Base-by-base conservation (phyloP, 768 basidiomycete genomes). In the Macrocybe gigantea region DNA sequence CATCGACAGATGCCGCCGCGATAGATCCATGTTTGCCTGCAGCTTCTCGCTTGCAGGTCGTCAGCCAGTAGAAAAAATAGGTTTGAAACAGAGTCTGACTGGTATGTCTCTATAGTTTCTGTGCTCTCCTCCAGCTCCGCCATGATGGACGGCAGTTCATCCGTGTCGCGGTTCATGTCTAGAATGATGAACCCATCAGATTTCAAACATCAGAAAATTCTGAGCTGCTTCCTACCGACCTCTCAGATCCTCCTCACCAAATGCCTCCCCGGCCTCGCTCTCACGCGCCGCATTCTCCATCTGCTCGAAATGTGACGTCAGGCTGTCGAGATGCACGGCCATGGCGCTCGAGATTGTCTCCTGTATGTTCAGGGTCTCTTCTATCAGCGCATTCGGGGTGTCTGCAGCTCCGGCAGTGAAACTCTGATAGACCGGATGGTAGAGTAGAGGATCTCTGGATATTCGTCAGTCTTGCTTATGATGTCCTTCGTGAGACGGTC, bases 161-260 rank as follows among this genome's bases (percentile, higher is more conserved):
- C 77, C 1, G 85, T 87, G 59, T 93, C 89, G 36, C 87, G 74
- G 54, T 83, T 79, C 83, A 93, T 90, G 30, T 80, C 90, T 89
- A 45, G 35, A 43, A 38, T n/a, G 10, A 38, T 33, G n/a, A 41
- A 41, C 3, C 12, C 11, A 29, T 40, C 12, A 39, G 37, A 6
- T 32, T 12, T 12, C n/a, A 5, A 36, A 47, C 38, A 38, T 35
- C 9, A 33, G 47, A 0, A 43, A 0, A 43, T 34, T 9, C 6
- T 30, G 7, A 35, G 43, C 29, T 22, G 52, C 65, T 31, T 54
- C 83, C 88, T 78, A 67, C 79, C 74, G 47, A 22, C 22, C 22
- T 22, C 22, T 33, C 15, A 88, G 63, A 56, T 90, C 89, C 29
- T 82, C 84, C 48, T 86, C 83, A 7, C 66, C 69, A 48, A 88